Base-by-base conservation (phyloP, 2,329 filamentous ascomycete species). In the Bipolaris gigantea region DNA sequence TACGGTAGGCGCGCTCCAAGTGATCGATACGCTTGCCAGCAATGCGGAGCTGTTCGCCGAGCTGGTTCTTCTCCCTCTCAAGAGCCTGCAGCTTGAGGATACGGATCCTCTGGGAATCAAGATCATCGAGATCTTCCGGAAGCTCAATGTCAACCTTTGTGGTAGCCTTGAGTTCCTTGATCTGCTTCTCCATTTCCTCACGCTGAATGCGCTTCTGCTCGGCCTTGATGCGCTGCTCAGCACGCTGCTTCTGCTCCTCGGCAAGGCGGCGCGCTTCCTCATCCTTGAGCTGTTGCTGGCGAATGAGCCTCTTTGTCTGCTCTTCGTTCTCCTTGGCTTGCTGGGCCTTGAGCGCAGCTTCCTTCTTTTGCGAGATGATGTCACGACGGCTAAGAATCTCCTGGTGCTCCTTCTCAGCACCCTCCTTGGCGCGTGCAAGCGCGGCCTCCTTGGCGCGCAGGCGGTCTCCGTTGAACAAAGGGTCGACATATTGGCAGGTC, bases 1-100 rank as follows among this genome's bases (percentile, higher is more conserved):
- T 90, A 69, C 94, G 88, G 84, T 95, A 95, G 34, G 94, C 94
- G 80, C 94, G 90, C 81, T 99, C 94, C 66, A 99, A 80, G 78
- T 99, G 93, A 73, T 99, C 94, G 68, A 97, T 90, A 61, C 94
- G 89, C 85, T 97, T 97, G 75, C 89, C 91, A 56, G 92, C 95
- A 67, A 96, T 86, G 67, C 92, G 88, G 48, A 97, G 85, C 73
- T 89, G 91, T 78, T 97, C 92, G 61, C 89, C 90, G 64, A 97
- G 87, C 71, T 94, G 92, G 71, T 93, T 96, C 88, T 97, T 99
- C 82, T 97, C 94, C 67, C 93, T 92, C 79, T 97, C 94, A 10
- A 99, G 85, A 77, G 96, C 93, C 57, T 90, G 89, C 53, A 99
- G 85, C 82, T 97, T 97, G 79, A 99, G 89, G 64, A 90, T 89